phyloP scores from a whole-genome alignment of 495 filamentous ascomycete genomes.

The Talaromyces proteolyticus region DNA sequence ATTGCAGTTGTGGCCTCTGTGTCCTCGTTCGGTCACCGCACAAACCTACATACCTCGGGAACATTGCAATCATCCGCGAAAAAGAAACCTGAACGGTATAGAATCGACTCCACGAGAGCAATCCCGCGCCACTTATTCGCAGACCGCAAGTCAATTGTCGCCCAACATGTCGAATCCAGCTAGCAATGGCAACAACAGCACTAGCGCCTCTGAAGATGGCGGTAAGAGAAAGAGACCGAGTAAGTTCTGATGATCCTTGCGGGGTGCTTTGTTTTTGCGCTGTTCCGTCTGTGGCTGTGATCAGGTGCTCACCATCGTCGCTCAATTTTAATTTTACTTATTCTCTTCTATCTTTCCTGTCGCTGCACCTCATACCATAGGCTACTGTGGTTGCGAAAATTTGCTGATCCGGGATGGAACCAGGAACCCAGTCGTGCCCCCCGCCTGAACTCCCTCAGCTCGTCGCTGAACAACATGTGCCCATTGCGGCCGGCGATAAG shows the following conservation, averaged over 20 bases:
- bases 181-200: not conserved
- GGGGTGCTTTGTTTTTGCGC: not conserved
- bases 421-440: slow-evolving; percentile 88
- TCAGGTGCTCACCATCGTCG: not conserved
- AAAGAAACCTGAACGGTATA: too few relatives aligned
- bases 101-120: too few relatives aligned
- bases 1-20: too few relatives aligned
- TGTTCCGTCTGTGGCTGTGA: not conserved
- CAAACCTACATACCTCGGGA: too few relatives aligned
- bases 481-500: slow-evolving; percentile 81
- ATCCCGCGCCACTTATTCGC: too few relatives aligned
- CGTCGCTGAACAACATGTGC: slow-evolving; percentile 83
- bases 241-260: slow-evolving; percentile 17
- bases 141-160: too few relatives aligned
- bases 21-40: too few relatives aligned
- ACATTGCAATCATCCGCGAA: too few relatives aligned
- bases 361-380: not conserved
- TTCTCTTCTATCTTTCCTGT: slow-evolving; percentile 4
- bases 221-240: slow-evolving; percentile 46
- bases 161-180: slow-evolving; percentile 2
- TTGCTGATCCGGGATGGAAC: not conserved
- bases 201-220: slow-evolving; percentile 24
- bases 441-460: slow-evolving; percentile 85
- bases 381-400: not conserved
- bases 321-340: too few relatives aligned